These are phyloP conservation scores for Rauvolfia tetraphylla DNA, from an alignment of 257 asterid genomes.

Conservation along the genomic window DNA sequence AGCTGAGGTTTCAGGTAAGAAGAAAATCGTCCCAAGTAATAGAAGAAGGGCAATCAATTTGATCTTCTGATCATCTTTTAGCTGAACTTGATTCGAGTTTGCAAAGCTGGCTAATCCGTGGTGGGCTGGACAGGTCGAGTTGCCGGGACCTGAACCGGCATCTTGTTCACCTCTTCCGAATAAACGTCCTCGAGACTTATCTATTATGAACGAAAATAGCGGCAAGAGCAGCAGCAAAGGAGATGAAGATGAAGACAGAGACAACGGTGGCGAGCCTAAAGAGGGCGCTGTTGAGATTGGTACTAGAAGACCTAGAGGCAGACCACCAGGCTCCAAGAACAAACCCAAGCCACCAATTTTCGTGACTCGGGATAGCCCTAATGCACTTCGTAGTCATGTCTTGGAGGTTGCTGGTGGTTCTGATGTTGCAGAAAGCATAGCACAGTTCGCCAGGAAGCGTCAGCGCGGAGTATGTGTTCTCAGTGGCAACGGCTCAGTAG, in stretches of 20 bases:
- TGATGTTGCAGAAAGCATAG: conserved; percentile 58
- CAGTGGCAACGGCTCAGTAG: conserved; percentile 56
- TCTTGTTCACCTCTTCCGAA: conserved; percentile 27
- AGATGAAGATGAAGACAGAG: conserved; percentile 41
- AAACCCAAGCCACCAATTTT: conserved; percentile 64
- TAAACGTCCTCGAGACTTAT: conserved; percentile 28
- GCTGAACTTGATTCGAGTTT: conserved; percentile 2
- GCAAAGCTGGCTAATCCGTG: conserved; percentile 50
- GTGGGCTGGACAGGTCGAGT: conserved; percentile 59
- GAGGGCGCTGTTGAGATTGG: conserved; percentile 66
- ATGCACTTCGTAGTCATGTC: conserved; percentile 60
- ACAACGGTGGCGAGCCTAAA: conserved; percentile 35
- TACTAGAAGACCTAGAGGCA: conserved; percentile 56
- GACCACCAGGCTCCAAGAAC: conserved; percentile 69
- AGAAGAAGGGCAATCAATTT: neutral
- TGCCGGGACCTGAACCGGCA: conserved; percentile 39
- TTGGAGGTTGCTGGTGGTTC: conserved; percentile 58
- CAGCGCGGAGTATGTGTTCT: conserved; percentile 66
- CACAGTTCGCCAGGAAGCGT: conserved; percentile 56
- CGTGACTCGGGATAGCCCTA: conserved; percentile 65
- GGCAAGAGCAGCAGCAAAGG: conserved; percentile 33
- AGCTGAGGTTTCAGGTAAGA: neutral
- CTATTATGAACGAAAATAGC: conserved; percentile 27
- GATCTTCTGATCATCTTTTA: conserved; percentile 5
- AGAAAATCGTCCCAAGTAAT: neutral